Conservation (phyloP, 2,329 filamentous ascomycete genomes). For the Neocatenulostroma microsporum region DNA sequence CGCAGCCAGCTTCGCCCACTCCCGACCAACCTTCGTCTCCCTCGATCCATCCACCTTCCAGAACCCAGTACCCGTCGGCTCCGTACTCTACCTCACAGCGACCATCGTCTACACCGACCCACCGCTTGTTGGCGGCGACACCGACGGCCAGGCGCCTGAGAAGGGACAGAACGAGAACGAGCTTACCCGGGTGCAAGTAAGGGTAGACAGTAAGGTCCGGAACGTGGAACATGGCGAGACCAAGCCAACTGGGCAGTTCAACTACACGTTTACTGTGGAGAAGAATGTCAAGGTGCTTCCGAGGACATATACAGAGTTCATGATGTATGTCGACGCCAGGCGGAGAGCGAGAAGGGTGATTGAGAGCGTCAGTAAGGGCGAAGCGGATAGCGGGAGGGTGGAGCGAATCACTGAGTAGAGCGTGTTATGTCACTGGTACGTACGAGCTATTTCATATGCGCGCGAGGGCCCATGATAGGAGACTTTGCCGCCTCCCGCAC, state of each 20-base stretch:
- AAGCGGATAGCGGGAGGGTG: conserved; percentile 13
- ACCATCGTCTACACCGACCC: conserved; percentile 66
- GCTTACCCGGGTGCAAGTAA: conserved; percentile 58
- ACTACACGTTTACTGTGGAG: conserved; percentile 64
- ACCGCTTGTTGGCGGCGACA: conserved; percentile 35
- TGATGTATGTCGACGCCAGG: conserved; percentile 57
- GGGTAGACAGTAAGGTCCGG: conserved; percentile 63
- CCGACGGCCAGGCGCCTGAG: conserved; percentile 24
- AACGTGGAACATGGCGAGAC: conserved; percentile 63
- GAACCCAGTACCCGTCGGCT: conserved; percentile 67
- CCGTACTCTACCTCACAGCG: conserved; percentile 65
- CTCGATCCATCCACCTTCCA: conserved; percentile 68
- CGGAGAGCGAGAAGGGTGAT: conserved; percentile 48
- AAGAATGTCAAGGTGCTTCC: conserved; percentile 60
- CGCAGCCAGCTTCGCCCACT: conserved; percentile 62
- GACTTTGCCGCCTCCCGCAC: too few species aligned
- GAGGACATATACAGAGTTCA: conserved; percentile 54
- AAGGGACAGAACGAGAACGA: conserved; percentile 31
- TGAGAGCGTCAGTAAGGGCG: conserved; percentile 31
- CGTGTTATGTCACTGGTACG: too few species aligned
- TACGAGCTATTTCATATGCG: too few species aligned
- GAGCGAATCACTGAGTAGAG: conserved; percentile 8
- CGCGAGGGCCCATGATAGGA: too few species aligned
- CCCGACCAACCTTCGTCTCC: conserved; percentile 61
- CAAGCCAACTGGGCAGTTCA: conserved; percentile 65